phyloP scores from a whole-genome alignment of 116 monocot genomes.

The Papilionanthe hybrid region DNA sequence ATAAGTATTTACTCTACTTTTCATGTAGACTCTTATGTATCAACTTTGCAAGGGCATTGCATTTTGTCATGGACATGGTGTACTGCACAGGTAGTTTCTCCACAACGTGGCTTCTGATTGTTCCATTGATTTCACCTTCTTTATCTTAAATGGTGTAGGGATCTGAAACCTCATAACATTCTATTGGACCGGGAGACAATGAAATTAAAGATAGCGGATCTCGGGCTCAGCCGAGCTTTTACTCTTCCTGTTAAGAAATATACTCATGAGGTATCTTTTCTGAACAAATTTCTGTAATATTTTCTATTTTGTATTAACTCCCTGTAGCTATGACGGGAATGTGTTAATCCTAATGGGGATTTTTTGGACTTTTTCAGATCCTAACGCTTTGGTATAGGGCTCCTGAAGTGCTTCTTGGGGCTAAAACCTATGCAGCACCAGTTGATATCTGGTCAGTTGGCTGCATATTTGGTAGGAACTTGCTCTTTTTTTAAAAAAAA shows the following conservation, averaged over 20 bases:
- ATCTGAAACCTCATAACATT: conserved; percentile 97
- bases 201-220: conserved; percentile 91
- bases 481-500: not conserved
- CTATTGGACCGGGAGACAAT: conserved; percentile 84
- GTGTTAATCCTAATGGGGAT: not conserved
- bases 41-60: conserved; percentile 93
- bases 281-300: not conserved
- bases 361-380: conserved; percentile 41
- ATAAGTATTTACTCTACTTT: not conserved
- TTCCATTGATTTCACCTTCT: not conserved
- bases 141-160: conserved; percentile 33
- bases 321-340: not conserved
- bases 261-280: conserved; percentile 72
- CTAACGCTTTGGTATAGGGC: conserved; percentile 97
- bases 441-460: conserved; percentile 99
- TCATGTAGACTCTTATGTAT: conserved; percentile 76
- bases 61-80: conserved; percentile 88
- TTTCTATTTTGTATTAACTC: not conserved
- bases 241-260: conserved; percentile 91
- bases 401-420: conserved; percentile 91
- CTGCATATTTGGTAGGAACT: conserved; percentile 80
- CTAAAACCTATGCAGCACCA: conserved; percentile 69
- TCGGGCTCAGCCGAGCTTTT: conserved; percentile 80
- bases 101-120: not conserved
- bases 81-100: conserved; percentile 64